Conservation (phyloP, 163 green algal genomes). For the Volvox carteri region DNA sequence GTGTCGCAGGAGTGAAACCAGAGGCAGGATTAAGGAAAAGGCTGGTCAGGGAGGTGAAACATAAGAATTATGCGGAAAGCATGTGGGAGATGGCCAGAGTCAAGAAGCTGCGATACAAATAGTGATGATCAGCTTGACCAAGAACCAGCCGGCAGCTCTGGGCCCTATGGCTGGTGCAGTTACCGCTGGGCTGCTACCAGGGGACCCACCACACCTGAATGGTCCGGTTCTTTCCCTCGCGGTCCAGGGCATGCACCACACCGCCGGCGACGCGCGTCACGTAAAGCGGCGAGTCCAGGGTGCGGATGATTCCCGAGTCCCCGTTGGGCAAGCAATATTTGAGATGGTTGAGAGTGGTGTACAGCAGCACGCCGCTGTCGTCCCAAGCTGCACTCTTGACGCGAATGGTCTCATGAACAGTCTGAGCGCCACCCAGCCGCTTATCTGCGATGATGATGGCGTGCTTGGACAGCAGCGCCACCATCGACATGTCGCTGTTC, state of each 20-base stretch:
- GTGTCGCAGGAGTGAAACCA: no score
- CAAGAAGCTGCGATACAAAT: no score
- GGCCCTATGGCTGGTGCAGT: no score
- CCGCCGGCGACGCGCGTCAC: conserved; percentile 88
- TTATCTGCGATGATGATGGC: conserved; percentile 97
- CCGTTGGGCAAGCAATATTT: conserved; percentile 99
- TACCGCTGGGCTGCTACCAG: no score
- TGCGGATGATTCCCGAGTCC: conserved; percentile 98
- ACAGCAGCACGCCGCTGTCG: conserved; percentile 96
- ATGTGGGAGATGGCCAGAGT: no score
- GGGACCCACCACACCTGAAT: conserved; percentile 91
- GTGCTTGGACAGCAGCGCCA: conserved; percentile 98
- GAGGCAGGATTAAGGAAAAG: no score
- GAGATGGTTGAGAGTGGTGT: conserved; percentile 99
- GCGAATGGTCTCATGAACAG: conserved; percentile 98
- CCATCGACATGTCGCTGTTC: conserved; percentile 93
- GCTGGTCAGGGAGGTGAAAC: no score
- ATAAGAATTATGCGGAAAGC: no score
- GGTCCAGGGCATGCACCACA: conserved; percentile 93
- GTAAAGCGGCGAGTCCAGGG: conserved; percentile 98
- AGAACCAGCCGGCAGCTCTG: no score
- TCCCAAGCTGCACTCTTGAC: conserved; percentile 97
- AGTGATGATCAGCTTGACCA: no score
- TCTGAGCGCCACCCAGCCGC: conserved; percentile 86
- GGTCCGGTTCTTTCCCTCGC: conserved; percentile 94